Conservation (phyloP, 768 basidiomycete genomes). For the Boletus huronensis region DNA sequence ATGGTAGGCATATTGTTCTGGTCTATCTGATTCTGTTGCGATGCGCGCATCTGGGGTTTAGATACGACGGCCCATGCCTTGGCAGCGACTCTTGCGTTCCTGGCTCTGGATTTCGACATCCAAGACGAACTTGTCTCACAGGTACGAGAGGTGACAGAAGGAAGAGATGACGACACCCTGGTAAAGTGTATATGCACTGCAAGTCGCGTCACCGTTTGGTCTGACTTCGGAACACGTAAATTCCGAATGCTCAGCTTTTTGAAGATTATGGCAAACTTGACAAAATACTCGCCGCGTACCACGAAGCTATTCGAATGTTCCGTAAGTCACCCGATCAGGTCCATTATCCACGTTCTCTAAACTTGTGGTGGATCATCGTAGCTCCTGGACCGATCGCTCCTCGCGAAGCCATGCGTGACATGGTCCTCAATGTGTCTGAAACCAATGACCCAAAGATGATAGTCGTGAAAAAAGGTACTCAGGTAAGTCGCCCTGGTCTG, state of each 20-base stretch:
- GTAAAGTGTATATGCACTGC: conserved; percentile 7
- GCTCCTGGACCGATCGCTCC: conserved; percentile 29
- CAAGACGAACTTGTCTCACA: conserved; percentile 32
- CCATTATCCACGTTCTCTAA: background rate
- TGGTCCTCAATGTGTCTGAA: conserved; percentile 16
- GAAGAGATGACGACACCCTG: conserved; percentile 10
- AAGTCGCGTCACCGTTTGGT: background rate
- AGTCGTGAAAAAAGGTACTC: conserved; percentile 19
- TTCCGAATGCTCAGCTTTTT: conserved; percentile 8
- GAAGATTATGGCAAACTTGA: conserved; percentile 29
- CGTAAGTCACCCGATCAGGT: conserved; percentile 17
- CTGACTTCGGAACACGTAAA: background rate
- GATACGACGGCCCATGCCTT: conserved; percentile 33
- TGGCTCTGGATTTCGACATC: conserved; percentile 28
- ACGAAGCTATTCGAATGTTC: conserved; percentile 29
- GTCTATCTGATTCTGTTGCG: background rate
- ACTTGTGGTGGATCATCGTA: background rate
- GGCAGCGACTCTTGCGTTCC: conserved; percentile 30
- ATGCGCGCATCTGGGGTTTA: background rate
- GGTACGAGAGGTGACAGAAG: conserved; percentile 23
- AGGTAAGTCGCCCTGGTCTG: conserved; percentile 3
- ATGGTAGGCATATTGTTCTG: conserved; percentile 35
- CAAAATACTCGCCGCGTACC: conserved; percentile 25
- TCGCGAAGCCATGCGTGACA: conserved; percentile 28
- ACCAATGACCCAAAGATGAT: conserved; percentile 9